Conservation (phyloP, 1,139 yeast species). For the Blastobotrys niveus region DNA sequence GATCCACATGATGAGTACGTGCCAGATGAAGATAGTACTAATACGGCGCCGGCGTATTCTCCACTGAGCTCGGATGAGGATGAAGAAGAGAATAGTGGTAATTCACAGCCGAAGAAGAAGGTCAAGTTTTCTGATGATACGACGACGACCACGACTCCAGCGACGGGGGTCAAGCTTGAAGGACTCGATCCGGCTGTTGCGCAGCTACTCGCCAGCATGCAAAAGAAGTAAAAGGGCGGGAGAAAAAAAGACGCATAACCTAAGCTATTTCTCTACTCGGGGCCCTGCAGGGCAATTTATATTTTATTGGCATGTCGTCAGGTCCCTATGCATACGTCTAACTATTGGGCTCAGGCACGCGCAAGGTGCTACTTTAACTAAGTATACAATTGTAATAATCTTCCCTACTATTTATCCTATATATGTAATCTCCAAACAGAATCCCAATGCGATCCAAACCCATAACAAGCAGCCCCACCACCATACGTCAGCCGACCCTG, state of each 20-base stretch:
- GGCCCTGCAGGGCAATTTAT: too few species aligned
- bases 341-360: too few species aligned
- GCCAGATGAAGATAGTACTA: constrained; percentile 32
- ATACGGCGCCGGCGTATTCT: constrained; percentile 38
- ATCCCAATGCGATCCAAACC: constrained; percentile 72
- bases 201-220: constrained; percentile 27
- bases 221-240: constrained; percentile 1
- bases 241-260: too few species aligned
- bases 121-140: constrained; percentile 9
- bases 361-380: too few species aligned
- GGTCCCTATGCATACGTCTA: too few species aligned
- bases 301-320: too few species aligned
- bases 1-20: constrained; percentile 5
- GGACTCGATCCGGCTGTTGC: constrained; percentile 33
- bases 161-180: constrained; percentile 20
- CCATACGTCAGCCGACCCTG: constrained; percentile 41
- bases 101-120: constrained; percentile 30
- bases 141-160: constrained; percentile 5
- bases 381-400: background rate
- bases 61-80: constrained; percentile 35
- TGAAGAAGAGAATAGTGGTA: constrained; percentile 28
- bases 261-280: too few species aligned
- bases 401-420: background rate
- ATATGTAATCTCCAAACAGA: constrained; percentile 19
- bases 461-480: constrained; percentile 82